These are phyloP conservation scores for Candida sithepensis DNA, from an alignment of 805 yeast genomes.

Conservation along the genomic window DNA sequence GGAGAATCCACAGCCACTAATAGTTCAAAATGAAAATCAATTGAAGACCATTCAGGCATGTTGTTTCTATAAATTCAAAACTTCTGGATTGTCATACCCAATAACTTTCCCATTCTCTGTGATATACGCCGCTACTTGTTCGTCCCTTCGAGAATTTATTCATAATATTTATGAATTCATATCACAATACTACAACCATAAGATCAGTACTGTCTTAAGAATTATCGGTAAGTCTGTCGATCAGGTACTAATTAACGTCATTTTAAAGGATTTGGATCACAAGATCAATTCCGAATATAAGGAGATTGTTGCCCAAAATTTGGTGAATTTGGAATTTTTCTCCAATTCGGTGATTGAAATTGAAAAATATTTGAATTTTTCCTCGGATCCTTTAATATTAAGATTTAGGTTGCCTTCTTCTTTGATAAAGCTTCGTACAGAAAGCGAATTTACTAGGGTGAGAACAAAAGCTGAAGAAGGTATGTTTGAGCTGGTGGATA, in stretches of 20 bases:
- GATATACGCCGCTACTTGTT: constrained; percentile 82
- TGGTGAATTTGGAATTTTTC: constrained; percentile 85
- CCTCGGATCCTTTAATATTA: constrained; percentile 34
- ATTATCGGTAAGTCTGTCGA: constrained; percentile 64
- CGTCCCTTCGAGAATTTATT: constrained; percentile 64
- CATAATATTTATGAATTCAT: constrained; percentile 62
- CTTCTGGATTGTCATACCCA: constrained; percentile 40
- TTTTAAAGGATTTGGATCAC: constrained; percentile 58
- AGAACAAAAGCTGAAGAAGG: constrained; percentile 74
- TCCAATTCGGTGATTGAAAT: constrained; percentile 70
- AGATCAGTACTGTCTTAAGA: constrained; percentile 55
- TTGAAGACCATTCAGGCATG: constrained; percentile 58
- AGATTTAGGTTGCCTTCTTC: constrained; percentile 26
- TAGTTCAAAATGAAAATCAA: constrained; percentile 53
- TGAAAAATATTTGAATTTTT: constrained; percentile 37
- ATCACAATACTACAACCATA: constrained; percentile 60
- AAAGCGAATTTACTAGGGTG: constrained; percentile 49
- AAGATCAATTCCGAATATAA: constrained; percentile 71
- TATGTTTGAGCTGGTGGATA: constrained; percentile 78
- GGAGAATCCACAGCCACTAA: constrained; percentile 88
- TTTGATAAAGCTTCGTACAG: constrained; percentile 36
- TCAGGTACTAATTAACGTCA: constrained; percentile 59
- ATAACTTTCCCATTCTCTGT: constrained; percentile 82
- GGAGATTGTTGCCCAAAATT: constrained; percentile 86
- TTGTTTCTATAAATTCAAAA: constrained; percentile 24